Evolutionary conservation across 2,329 filamentous ascomycete genomes (phyloP), one percentile per base, ranked within the genome.

Genomic region (Macroventuria anomochaeta): DNA sequence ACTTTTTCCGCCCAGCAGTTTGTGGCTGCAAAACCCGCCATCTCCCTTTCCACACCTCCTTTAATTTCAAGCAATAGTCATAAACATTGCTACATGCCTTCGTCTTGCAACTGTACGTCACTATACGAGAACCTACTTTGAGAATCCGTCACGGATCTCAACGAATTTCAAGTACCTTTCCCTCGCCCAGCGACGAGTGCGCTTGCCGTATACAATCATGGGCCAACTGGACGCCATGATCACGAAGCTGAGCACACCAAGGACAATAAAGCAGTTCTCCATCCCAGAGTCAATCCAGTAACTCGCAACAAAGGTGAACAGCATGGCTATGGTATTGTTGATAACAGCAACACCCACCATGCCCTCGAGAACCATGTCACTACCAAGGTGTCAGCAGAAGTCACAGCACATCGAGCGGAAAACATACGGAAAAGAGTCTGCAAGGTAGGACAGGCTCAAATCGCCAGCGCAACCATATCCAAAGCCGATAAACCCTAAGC

Each of bases 391-490:
- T 53, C 40, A 51, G 42, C 28, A 33, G 21, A 12, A 4, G 12
- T 10, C 28, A 41, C 4, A 13, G 23, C 4, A 32, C 4, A n/a
- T 17, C 5, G 23, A 25, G 13, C 8, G 6, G 15, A 37, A 23
- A 28, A 57, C 53, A 3, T 41, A 60, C 59, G 59, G 59, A n/a
- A 62, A 62, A 13, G 59, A 62, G 13, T 62, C 59, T 12, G 59
- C 59, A 28, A 62, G 52, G 32, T 62, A 62, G 4, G 59, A 57
- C 46, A 62, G 21, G 26, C 53, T 58, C 44, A 85, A 65, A 67
- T 85, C 83, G 5, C 83, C 83, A 2, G 81, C 81, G 43, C 82
- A 85, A 7, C 83, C 83, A 68, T 82, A 85, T 2, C 83, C 83
- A 48, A 85, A 85, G 4, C 83, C 83, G 23, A 84, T 84, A 58